phyloP scores from a whole-genome alignment of 2,329 filamentous ascomycete species.

The Sarocladium strictum region DNA sequence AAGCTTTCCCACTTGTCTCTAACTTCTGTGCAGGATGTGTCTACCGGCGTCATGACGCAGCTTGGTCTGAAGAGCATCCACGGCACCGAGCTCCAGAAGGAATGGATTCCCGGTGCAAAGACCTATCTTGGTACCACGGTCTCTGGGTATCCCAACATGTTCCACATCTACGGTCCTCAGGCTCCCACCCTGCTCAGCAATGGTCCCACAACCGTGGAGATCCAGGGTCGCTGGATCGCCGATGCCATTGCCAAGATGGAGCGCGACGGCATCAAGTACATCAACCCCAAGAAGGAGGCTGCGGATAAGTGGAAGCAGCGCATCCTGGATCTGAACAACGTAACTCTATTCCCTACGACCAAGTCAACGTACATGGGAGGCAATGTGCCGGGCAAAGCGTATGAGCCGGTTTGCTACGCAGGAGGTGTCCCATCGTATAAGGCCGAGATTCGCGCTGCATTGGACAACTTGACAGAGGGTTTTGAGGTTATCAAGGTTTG shows the following conservation, averaged over 20 bases:
- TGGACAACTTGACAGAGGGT: slow-evolving; percentile 26
- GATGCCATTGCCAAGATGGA: slow-evolving; percentile 44
- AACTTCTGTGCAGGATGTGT: not conserved
- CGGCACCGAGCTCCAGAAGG: slow-evolving; percentile 29
- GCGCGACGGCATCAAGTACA: slow-evolving; percentile 37
- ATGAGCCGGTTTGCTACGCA: slow-evolving; percentile 44
- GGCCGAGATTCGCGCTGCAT: slow-evolving; percentile 23
- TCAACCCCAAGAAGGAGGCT: slow-evolving; percentile 41
- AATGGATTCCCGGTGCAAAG: slow-evolving; percentile 34
- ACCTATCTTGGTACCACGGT: slow-evolving; percentile 40
- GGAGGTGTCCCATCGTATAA: slow-evolving; percentile 33
- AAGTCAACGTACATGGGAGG: slow-evolving; percentile 51
- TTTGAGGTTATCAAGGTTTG: slow-evolving; percentile 23
- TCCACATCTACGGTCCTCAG: slow-evolving; percentile 50
- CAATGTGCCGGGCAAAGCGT: slow-evolving; percentile 46
- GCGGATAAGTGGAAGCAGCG: slow-evolving; percentile 42
- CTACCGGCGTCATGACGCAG: slow-evolving; percentile 33
- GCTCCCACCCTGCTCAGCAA: slow-evolving; percentile 50
- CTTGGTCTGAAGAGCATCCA: slow-evolving; percentile 37
- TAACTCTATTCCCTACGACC: slow-evolving; percentile 41
- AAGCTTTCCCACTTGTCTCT: not conserved
- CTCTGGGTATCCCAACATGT: slow-evolving; percentile 43
- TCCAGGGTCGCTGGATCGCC: slow-evolving; percentile 52
- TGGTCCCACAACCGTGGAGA: slow-evolving; percentile 46
- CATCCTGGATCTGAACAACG: slow-evolving; percentile 40